These are phyloP conservation scores for Aspergillus olivimuriae DNA, from an alignment of 495 filamentous ascomycete genomes.

Conservation along the genomic window DNA sequence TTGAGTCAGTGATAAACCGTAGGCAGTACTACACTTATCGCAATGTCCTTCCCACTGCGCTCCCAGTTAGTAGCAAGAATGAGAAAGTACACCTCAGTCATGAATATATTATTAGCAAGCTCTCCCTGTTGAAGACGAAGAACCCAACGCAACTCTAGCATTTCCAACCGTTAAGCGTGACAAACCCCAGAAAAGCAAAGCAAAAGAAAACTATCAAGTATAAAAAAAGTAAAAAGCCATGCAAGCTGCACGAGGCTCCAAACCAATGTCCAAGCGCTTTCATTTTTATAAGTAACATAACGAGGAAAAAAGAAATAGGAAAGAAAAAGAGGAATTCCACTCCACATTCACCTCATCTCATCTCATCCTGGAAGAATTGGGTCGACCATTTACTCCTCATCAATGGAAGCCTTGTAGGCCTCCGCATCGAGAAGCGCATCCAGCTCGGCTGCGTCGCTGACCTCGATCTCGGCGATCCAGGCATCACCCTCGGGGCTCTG, in stretches of 20 bases:
- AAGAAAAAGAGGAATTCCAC: neutral
- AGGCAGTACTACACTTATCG: too few species aligned
- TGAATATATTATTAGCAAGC: constrained; percentile 1
- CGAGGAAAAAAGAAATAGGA: neutral
- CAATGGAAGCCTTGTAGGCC: constrained; percentile 67
- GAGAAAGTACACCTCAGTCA: neutral
- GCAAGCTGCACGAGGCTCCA: constrained; percentile 3
- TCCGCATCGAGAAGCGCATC: constrained; percentile 66
- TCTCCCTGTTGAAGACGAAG: constrained; percentile 16
- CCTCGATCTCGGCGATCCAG: constrained; percentile 86
- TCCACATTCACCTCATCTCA: neutral
- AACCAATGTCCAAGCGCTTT: neutral
- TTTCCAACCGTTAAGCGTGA: neutral
- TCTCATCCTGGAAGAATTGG: neutral
- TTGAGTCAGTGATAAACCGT: too few species aligned
- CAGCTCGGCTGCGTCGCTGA: constrained; percentile 62
- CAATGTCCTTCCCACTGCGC: too few species aligned
- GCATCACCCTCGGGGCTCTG: constrained; percentile 76
- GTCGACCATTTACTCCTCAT: constrained; percentile 29
- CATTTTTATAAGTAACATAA: constrained; percentile 19
- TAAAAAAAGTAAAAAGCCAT: constrained; percentile 9
- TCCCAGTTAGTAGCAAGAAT: too few species aligned
- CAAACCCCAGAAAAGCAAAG: neutral
- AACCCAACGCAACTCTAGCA: constrained; percentile 5
- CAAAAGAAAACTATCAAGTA: constrained; percentile 5